phyloP scores from a whole-genome alignment of 164 flowering plant species.

The Amborella trichopoda region DNA sequence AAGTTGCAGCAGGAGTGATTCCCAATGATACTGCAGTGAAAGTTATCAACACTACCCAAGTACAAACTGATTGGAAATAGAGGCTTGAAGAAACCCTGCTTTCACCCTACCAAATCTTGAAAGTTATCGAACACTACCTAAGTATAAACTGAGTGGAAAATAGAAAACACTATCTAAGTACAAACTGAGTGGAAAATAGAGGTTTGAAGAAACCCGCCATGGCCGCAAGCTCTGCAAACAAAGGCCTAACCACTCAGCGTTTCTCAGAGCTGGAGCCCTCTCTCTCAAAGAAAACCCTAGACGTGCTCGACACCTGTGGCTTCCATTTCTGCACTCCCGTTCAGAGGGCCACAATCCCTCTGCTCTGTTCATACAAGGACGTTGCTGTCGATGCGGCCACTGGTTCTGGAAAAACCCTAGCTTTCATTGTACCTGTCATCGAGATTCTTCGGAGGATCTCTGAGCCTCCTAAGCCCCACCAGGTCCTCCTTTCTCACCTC shows the following conservation, averaged over 20 bases:
- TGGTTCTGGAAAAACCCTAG: slow-evolving; percentile 93
- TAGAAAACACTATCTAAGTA: too few relatives aligned
- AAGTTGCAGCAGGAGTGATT: too few relatives aligned
- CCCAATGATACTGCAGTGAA: too few relatives aligned
- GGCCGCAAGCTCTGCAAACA: slow-evolving; percentile 17
- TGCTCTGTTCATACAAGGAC: slow-evolving; percentile 74
- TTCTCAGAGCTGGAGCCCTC: slow-evolving; percentile 78
- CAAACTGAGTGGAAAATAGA: too few relatives aligned
- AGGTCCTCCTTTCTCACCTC: too few relatives aligned
- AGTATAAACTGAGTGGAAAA: too few relatives aligned
- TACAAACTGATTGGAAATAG: too few relatives aligned
- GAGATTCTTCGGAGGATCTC: slow-evolving; percentile 66
- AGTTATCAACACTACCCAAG: too few relatives aligned
- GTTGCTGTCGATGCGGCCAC: slow-evolving; percentile 96
- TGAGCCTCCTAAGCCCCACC: slow-evolving; percentile 46
- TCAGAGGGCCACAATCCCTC: slow-evolving; percentile 84
- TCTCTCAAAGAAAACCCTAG: slow-evolving; percentile 54
- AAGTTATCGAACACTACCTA: background rate
- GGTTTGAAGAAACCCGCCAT: too few relatives aligned
- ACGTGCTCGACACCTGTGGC: slow-evolving; percentile 35
- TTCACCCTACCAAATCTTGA: too few relatives aligned
- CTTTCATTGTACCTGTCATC: slow-evolving; percentile 75
- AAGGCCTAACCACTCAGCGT: slow-evolving; percentile 50
- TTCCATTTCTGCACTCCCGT: slow-evolving; percentile 89
- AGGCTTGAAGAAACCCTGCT: too few relatives aligned